Conservation (phyloP, 2,329 filamentous ascomycete genomes). For the Exophiala calicioides region DNA sequence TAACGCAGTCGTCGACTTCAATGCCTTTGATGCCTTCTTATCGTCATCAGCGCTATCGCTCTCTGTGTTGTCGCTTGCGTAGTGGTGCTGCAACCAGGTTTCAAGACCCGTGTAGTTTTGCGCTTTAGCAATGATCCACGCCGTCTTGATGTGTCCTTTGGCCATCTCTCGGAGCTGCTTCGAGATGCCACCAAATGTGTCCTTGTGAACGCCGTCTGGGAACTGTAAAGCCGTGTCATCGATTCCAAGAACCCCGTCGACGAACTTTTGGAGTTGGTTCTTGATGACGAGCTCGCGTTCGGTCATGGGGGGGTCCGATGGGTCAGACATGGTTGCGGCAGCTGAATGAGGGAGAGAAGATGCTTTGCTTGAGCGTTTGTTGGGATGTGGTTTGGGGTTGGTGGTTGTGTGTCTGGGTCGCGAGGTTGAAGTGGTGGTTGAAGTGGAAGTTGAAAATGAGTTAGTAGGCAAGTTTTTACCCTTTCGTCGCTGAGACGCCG, state of each 20-base stretch:
- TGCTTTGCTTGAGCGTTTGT: too few relatives aligned
- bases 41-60: conserved; percentile 5
- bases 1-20: too few relatives aligned
- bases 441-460: too few relatives aligned
- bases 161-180: conserved; percentile 20
- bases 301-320: conserved; percentile 2
- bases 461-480: too few relatives aligned
- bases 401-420: too few relatives aligned
- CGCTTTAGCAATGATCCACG: conserved; percentile 18
- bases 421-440: too few relatives aligned
- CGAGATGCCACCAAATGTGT: conserved; percentile 16
- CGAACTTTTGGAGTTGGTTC: conserved; percentile 14
- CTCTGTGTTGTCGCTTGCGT: conserved; percentile 5
- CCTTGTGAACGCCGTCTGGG: neutral
- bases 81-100: conserved; percentile 20
- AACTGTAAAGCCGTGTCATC: conserved; percentile 1
- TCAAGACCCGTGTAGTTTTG: conserved; percentile 21
- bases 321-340: neutral
- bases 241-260: conserved; percentile 14
- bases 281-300: conserved; percentile 13
- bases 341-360: neutral
- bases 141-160: conserved; percentile 21
- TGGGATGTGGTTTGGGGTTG: too few relatives aligned
- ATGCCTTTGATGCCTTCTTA: neutral
- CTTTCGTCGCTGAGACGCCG: neutral